Conservation (phyloP, 2,329 filamentous ascomycete genomes). For the Shiraia sp. region DNA sequence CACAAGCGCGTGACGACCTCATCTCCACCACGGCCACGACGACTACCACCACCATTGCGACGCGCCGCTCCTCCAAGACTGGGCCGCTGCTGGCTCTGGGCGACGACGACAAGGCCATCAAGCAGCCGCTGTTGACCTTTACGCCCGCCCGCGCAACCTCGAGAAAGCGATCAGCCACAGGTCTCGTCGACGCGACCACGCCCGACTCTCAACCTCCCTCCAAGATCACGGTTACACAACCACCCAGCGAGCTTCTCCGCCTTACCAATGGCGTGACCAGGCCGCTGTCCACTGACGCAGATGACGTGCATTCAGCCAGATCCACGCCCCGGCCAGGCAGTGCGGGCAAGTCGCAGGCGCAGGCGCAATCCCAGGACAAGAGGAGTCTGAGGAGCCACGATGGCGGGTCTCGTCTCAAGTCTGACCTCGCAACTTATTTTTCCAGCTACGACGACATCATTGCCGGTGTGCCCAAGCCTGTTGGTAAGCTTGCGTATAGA, state of each 20-base stretch:
- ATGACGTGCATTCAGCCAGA: conserved; percentile 36
- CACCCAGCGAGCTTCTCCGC: conserved; percentile 48
- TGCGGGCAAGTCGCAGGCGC: conserved; percentile 28
- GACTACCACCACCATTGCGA: conserved; percentile 25
- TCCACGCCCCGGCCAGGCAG: conserved; percentile 38
- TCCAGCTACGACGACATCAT: conserved; percentile 93
- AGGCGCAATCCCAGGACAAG: conserved; percentile 56
- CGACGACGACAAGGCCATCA: conserved; percentile 24
- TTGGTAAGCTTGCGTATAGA: too few species aligned
- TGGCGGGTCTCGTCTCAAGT: conserved; percentile 80
- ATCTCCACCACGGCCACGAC: conserved; percentile 8
- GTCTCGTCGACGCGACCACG: conserved; percentile 28
- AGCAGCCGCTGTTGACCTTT: conserved; percentile 16
- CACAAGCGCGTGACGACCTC: conserved; percentile 28
- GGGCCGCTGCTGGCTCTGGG: conserved; percentile 25
- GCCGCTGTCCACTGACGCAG: conserved; percentile 36
- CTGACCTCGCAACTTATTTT: conserved; percentile 88
- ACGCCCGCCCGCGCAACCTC: conserved; percentile 26
- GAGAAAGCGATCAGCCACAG: conserved; percentile 37
- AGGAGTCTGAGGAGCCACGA: conserved; percentile 86
- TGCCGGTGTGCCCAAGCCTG: conserved; percentile 77
- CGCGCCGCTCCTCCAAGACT: conserved; percentile 32
- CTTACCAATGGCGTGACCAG: conserved; percentile 49
- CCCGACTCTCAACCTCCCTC: conserved; percentile 44
- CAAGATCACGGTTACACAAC: conserved; percentile 48